These are phyloP conservation scores for Phytophthora rubi DNA, from an alignment of 352 stramenopile species.

Conservation along the genomic window DNA sequence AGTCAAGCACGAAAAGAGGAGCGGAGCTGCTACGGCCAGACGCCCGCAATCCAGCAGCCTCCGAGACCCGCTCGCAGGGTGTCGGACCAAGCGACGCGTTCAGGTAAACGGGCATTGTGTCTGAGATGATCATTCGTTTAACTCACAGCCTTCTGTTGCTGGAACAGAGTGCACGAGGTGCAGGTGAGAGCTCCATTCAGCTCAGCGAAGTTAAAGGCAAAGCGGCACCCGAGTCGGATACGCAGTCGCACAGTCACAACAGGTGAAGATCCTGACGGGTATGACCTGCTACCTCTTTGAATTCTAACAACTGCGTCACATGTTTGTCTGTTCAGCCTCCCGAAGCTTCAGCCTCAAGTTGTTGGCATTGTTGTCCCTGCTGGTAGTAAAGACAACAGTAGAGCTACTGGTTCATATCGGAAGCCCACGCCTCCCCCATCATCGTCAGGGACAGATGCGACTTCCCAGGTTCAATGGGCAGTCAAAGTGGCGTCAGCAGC, in stretches of 20 bases:
- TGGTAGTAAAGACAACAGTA: neutral
- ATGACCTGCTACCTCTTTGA: neutral
- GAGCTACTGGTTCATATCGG: neutral
- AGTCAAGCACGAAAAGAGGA: constrained; percentile 8
- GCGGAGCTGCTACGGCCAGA: constrained; percentile 33
- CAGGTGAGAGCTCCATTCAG: constrained; percentile 11
- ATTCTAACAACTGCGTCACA: neutral
- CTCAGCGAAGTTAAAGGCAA: neutral
- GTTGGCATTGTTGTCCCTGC: neutral
- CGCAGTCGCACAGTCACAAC: constrained; percentile 4
- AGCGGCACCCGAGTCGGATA: neutral
- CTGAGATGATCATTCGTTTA: neutral
- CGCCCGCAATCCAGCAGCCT: constrained; percentile 17
- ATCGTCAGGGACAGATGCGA: constrained; percentile 12
- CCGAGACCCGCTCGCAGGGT: constrained; percentile 12
- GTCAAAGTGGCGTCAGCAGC: constrained; percentile 27
- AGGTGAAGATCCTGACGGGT: constrained; percentile 11
- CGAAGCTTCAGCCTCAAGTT: constrained; percentile 15
- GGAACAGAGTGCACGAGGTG: constrained; percentile 38
- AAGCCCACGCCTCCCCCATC: neutral
- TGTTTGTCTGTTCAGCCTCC: constrained; percentile 11
- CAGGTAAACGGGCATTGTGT: constrained; percentile 24
- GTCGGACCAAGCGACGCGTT: constrained; percentile 34
- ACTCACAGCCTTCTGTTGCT: neutral
- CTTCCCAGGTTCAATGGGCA: constrained; percentile 47